phyloP scores from a whole-genome alignment of 345 rosid species.

The Pugionium dolabratum region DNA sequence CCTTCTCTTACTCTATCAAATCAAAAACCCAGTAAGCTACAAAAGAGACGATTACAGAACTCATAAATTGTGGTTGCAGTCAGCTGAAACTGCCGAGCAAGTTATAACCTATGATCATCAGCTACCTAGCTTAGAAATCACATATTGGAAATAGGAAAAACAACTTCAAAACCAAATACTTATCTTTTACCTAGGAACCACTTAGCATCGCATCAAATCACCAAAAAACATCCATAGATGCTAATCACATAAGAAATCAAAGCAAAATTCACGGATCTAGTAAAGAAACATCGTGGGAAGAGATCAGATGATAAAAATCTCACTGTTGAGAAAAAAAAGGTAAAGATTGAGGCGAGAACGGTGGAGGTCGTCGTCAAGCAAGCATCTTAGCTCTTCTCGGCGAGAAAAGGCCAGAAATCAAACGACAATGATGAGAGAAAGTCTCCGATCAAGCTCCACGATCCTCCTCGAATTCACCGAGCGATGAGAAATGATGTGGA shows the following conservation, averaged over 20 bases:
- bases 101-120: constrained; percentile 19
- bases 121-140: constrained; percentile 5
- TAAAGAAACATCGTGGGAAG: constrained; percentile 1
- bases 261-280: constrained; percentile 21
- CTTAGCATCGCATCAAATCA: constrained; percentile 11
- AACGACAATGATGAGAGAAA: constrained; percentile 5
- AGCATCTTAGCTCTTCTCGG: constrained; percentile 29
- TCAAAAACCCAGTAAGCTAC: background rate
- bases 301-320: constrained; percentile 15
- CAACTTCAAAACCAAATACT: background rate
- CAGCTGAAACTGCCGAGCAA: background rate
- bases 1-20: constrained; percentile 38
- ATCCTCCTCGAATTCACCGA: constrained; percentile 32
- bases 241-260: background rate
- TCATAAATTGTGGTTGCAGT: background rate
- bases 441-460: constrained; percentile 10
- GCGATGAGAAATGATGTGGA: constrained; percentile 31
- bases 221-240: background rate
- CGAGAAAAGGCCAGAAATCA: background rate
- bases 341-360: constrained; percentile 17
- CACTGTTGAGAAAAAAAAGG: constrained; percentile 23
- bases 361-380: constrained; percentile 26
- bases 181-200: constrained; percentile 12
- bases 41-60: background rate
- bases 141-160: constrained; percentile 1